A percentile compares a stretch with the other conserved stretches of the same genome.
These are phyloP conservation scores for Eleusine coracana DNA, from an alignment of 176 grass and related monocot genomes.

Conservation along the genomic window DNA sequence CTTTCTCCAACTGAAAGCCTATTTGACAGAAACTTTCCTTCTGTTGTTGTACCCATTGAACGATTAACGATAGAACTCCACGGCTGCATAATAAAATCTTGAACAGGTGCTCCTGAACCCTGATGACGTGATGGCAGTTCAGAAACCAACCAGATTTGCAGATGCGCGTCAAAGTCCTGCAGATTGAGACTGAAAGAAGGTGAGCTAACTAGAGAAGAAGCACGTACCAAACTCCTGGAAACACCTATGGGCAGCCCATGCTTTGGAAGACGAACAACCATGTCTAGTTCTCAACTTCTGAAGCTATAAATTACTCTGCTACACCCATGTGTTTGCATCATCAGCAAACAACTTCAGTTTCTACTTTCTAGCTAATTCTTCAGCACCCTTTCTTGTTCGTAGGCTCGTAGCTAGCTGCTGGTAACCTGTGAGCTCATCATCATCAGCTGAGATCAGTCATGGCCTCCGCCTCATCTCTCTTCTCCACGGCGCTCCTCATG, in stretches of 20 bases:
- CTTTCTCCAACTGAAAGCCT: background rate
- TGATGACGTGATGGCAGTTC: background rate
- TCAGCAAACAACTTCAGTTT: background rate
- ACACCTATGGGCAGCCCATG: background rate
- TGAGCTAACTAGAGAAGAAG: conserved; percentile 15
- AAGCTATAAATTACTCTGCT: conserved; percentile 29
- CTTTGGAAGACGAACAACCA: conserved; percentile 25
- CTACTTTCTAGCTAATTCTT: background rate
- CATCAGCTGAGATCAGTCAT: background rate
- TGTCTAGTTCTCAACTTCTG: background rate
- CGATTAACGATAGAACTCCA: background rate
- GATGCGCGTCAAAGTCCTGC: background rate
- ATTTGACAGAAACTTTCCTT: background rate
- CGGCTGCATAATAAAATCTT: background rate
- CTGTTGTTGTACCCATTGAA: background rate
- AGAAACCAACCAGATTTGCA: background rate
- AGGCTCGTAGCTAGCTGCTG: too few species aligned
- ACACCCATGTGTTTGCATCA: background rate
- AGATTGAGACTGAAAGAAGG: background rate
- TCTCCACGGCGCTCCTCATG: conserved; percentile 18
- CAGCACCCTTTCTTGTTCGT: background rate
- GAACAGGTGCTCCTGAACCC: background rate
- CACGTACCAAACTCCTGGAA: background rate
- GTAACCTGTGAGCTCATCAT: too few species aligned
- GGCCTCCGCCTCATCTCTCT: background rate